A percentile compares a stretch with the other conserved stretches of the same genome.
Evolutionary conservation across 371 early-diverging fungal genomes (phyloP).

Genomic region (Mortierella sp.): DNA sequence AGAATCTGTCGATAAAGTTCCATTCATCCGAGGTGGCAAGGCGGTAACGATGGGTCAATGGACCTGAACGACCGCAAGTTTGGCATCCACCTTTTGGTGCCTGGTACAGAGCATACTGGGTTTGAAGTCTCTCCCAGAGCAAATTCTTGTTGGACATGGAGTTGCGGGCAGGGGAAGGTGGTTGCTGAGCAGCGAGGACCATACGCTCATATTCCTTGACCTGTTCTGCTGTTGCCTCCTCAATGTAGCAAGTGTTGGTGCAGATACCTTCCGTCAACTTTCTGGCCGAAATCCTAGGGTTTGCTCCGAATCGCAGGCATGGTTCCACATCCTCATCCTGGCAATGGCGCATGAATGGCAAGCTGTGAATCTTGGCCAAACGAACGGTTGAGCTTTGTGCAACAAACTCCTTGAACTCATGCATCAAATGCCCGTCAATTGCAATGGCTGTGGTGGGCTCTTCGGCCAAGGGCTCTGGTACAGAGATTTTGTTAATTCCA

Average conservation of each 20-base stretch:
- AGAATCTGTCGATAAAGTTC: slow-evolving; percentile 88
- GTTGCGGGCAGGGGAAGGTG: slow-evolving; percentile 65
- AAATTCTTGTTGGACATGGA: slow-evolving; percentile 69
- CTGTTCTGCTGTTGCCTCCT: slow-evolving; percentile 77
- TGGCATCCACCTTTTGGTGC: slow-evolving; percentile 81
- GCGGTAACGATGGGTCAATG: slow-evolving; percentile 83
- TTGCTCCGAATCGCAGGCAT: slow-evolving; percentile 90
- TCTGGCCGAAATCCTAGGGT: slow-evolving; percentile 85
- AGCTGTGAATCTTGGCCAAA: slow-evolving; percentile 76
- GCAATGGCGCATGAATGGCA: slow-evolving; percentile 86
- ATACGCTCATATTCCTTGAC: slow-evolving; percentile 71
- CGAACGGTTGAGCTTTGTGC: slow-evolving; percentile 68
- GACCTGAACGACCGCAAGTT: slow-evolving; percentile 84
- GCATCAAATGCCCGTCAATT: slow-evolving; percentile 74
- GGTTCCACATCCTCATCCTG: slow-evolving; percentile 92
- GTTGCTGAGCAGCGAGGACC: slow-evolving; percentile 61
- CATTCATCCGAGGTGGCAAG: slow-evolving; percentile 86
- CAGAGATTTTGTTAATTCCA: slow-evolving; percentile 56
- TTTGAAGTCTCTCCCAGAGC: slow-evolving; percentile 74
- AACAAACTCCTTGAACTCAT: slow-evolving; percentile 88
- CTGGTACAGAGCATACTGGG: slow-evolving; percentile 57
- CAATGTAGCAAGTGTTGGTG: slow-evolving; percentile 81
- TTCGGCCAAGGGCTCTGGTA: slow-evolving; percentile 24
- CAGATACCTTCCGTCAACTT: slow-evolving; percentile 90
- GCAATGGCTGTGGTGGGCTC: slow-evolving; percentile 58